Base-by-base conservation (phyloP, 352 stramenopile species). In the Discostella stelligera region DNA sequence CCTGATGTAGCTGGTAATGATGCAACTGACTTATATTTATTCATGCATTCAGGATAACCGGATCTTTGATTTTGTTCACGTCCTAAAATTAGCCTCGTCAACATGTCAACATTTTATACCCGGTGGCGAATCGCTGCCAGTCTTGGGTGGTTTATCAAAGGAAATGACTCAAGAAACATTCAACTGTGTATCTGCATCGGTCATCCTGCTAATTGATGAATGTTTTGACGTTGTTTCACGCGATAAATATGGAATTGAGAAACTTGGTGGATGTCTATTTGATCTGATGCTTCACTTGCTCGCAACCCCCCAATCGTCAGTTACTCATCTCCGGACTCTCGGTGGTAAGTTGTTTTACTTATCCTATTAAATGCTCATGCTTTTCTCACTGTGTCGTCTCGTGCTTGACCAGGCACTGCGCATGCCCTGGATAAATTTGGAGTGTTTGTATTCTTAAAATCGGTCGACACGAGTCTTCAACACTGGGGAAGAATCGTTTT, bases 341-440 rank as follows among this genome's bases (percentile, higher is more conserved):
- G 88, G 88, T 64, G 85, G 80, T 72, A 76, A 83, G 66, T 86
- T 78, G 1, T 55, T 80, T 56, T 23, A 25, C 53, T 14, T 41
- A 0, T 46, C 59, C 8, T 59, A 25, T 48, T 59, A 9, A 37
- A 46, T 3, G 4, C 37, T 60, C 25, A 39, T 21, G 16, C 20
- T 25, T 44, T 50, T 9, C 30, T 25, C 30, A 67, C 23, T 56
- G 49, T 27, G 21, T 66, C 13, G 8, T 21, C 10, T 55, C 30
- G 50, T 41, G 44, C n/a, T 61, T 18, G 27, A 20, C 1, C 49
- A 82, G 74, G 65, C 21, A 71, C 70, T 30, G 70, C 66, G 3
- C 67, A 93, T 63, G 79, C 80, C 18, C 74, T 93, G 21, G 84
- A 92, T 67, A 89, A 86, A 66, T 90, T 93, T 84, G 88, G 88